Evolutionary conservation across 192 early-diverging fungal genomes (phyloP).

Genomic region (Coemansia sp.): DNA sequence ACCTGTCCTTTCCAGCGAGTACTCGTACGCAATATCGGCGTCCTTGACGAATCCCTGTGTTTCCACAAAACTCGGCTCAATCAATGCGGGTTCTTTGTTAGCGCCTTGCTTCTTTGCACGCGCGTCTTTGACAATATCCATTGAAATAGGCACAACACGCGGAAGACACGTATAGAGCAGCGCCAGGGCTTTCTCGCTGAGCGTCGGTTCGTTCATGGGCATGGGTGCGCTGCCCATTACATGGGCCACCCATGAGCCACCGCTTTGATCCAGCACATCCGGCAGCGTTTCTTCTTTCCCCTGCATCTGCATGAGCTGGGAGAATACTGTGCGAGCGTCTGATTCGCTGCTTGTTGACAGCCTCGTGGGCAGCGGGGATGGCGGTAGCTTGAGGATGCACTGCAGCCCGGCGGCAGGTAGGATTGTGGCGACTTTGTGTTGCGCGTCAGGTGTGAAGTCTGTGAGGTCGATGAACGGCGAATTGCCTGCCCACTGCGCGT

Average conservation of each 20-base stretch:
- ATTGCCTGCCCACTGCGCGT: slow-evolving; percentile 18
- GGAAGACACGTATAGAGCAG: slow-evolving; percentile 18
- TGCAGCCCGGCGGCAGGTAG: slow-evolving; percentile 38
- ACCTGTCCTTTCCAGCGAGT: slow-evolving; percentile 15
- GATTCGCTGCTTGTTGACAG: slow-evolving; percentile 24
- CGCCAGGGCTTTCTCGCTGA: slow-evolving; percentile 18
- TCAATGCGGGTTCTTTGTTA: background rate
- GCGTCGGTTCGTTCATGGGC: slow-evolving; percentile 16
- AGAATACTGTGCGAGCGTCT: slow-evolving; percentile 21
- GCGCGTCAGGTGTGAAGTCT: background rate
- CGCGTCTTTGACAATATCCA: background rate
- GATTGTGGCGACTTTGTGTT: background rate
- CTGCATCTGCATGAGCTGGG: too few relatives aligned
- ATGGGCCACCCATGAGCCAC: slow-evolving; percentile 15
- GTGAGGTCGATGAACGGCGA: slow-evolving; percentile 17
- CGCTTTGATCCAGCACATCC: slow-evolving; percentile 13
- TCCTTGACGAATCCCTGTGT: background rate
- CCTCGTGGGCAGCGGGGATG: too few relatives aligned
- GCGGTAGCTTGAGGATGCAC: slow-evolving; percentile 21
- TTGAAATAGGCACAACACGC: slow-evolving; percentile 4
- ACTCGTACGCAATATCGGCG: slow-evolving; percentile 6
- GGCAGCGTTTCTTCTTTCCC: background rate
- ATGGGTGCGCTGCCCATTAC: slow-evolving; percentile 23
- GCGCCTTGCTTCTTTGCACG: too few relatives aligned
- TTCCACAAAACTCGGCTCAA: background rate